Conservation (phyloP, 805 yeast species). For the Komagataella kurtzmanii region DNA sequence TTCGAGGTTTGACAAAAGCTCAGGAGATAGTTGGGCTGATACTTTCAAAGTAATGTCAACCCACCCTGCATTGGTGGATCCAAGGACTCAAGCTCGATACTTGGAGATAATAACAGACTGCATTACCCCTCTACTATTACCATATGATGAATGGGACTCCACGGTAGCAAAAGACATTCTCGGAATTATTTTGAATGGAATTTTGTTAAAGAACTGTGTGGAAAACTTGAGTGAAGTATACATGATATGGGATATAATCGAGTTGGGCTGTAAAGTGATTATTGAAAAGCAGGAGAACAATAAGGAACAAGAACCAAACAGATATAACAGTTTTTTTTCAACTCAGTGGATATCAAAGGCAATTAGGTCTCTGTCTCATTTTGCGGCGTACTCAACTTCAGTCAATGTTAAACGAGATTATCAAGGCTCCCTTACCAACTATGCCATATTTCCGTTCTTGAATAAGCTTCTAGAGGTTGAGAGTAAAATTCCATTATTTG, state of each 20-base stretch:
- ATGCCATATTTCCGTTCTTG: conserved; percentile 7
- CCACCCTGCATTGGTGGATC: background rate
- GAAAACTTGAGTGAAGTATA: conserved; percentile 37
- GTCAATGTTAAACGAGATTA: conserved; percentile 5
- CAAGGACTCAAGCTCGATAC: conserved; percentile 15
- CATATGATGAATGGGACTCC: conserved; percentile 26
- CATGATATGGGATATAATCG: conserved; percentile 30
- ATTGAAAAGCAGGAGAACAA: background rate
- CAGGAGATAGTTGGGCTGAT: background rate
- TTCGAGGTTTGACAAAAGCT: conserved; percentile 5
- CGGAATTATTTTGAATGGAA: conserved; percentile 24
- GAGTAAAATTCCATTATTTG: conserved; percentile 7
- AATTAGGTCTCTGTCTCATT: conserved; percentile 10
- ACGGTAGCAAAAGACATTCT: conserved; percentile 23
- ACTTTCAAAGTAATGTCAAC: background rate
- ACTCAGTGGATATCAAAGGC: conserved; percentile 3
- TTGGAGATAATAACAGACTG: conserved; percentile 20
- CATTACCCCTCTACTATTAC: conserved; percentile 22
- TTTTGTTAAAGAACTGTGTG: conserved; percentile 24
- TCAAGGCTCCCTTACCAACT: conserved; percentile 2
- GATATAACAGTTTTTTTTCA: conserved; percentile 2
- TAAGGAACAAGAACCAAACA: background rate
- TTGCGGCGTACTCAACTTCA: conserved; percentile 17
- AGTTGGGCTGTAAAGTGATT: conserved; percentile 5
- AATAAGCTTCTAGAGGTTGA: conserved; percentile 6